Base-by-base conservation (phyloP, 2,329 filamentous ascomycete species). In the Dothiorella sarmentorum region DNA sequence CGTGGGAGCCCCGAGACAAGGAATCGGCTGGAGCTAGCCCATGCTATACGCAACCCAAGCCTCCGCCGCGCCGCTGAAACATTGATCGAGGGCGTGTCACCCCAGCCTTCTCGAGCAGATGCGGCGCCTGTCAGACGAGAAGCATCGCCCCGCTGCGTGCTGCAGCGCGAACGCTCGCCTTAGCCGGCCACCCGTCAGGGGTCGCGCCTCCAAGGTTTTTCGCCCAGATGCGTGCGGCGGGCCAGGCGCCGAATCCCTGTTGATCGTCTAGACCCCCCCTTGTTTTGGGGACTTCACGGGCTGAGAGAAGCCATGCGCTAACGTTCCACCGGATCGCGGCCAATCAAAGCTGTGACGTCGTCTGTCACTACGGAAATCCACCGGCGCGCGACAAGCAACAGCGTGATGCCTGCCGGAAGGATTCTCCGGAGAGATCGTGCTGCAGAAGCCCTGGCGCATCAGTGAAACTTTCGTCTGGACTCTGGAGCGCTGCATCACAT, bases 51-150 rank as follows among this genome's bases (percentile, higher is more conserved):
- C 31, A 52, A 31, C 47, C 47, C 47, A 52, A 52, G 47, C 47
- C 47, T 52, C 47, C 47, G 47, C 47, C 20, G 47, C 47, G 31
- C 47, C 47, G 47, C 47, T 52, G 47, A 52, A 52, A 52, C 47
- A 52, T 52, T 38, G 47, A 52, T 37, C 47, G 20, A 52, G 47
- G 31, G 47, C 47, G 47, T 52, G 47, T 52, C 47, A 52, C 47
- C 47, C 31, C 47, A 52, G 47, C 31, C 47, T 52, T 52, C 31
- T 52, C 45, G 26, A 35, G 26, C 31, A 18, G 29, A 35, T 33
- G 45, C 44, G 45, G 47, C 33, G 20, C 26, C 47, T 37, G 47
- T 52, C 31, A 52, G 47, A n/a, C 47, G 47, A 31, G 31, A 10
- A n/a, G n/a, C n/a, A n/a, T n/a, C n/a, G n/a, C n/a, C n/a, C n/a